phyloP scores from a whole-genome alignment of 2,329 filamentous ascomycete genomes.

The Sordariomycetes sp. region DNA sequence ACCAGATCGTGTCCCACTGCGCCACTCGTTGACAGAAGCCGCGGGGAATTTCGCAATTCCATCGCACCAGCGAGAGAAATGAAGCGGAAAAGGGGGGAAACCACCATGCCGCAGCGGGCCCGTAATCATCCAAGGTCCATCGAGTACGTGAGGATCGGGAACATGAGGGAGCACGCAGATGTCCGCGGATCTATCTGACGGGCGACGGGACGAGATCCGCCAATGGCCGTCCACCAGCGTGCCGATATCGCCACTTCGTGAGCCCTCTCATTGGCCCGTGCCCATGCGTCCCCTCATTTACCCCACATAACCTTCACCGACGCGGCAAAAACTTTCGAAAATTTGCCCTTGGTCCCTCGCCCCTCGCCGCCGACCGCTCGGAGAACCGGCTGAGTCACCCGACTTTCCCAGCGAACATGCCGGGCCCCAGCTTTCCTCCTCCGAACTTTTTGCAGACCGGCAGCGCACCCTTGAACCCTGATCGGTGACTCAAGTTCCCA shows the following conservation, averaged over 20 bases:
- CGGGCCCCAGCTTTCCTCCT: neutral
- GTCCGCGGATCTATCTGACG: neutral
- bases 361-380: neutral
- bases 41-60: too few species aligned
- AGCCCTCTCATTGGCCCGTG: neutral
- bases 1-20: too few species aligned
- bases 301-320: neutral
- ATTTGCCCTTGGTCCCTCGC: neutral
- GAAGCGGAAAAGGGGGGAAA: too few species aligned
- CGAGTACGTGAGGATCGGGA: too few species aligned
- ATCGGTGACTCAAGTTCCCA: conserved; percentile 3
- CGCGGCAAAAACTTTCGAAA: neutral
- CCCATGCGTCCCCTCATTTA: neutral
- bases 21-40: too few species aligned
- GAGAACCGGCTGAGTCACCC: conserved; percentile 2
- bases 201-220: neutral
- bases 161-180: neutral
- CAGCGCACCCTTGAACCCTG: neutral
- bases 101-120: too few species aligned
- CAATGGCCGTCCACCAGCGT: neutral
- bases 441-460: neutral
- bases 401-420: neutral
- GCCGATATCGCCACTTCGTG: conserved; percentile 4
- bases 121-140: too few species aligned
- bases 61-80: too few species aligned